These are phyloP conservation scores for Stephania cephalantha DNA, from an alignment of 164 flowering plant species.

Conservation along the genomic window DNA sequence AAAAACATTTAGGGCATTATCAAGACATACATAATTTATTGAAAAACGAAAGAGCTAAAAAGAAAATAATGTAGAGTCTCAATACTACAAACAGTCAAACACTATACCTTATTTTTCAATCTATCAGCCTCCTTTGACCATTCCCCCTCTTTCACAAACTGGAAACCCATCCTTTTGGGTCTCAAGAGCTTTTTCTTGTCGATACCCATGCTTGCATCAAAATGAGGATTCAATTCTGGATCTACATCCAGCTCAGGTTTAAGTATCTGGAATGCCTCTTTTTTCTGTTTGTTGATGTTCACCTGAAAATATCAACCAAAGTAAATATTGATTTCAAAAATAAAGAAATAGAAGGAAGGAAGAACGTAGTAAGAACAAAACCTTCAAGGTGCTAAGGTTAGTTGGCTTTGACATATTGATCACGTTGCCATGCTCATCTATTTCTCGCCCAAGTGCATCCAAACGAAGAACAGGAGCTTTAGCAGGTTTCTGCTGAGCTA, in stretches of 20 bases:
- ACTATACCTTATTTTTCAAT: constrained; percentile 66
- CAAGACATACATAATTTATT: no score
- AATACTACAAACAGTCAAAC: not conserved
- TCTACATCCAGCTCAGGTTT: constrained; percentile 89
- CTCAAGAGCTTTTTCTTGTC: constrained; percentile 74
- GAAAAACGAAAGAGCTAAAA: no score
- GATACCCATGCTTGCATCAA: constrained; percentile 82
- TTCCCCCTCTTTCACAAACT: constrained; percentile 97
- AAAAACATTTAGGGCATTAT: no score
- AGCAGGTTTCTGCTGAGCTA: constrained; percentile 69
- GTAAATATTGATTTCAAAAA: constrained; percentile 12
- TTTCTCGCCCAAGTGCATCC: constrained; percentile 92
- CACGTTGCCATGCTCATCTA: constrained; percentile 96
- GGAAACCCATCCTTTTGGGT: constrained; percentile 83
- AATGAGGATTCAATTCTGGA: constrained; percentile 81
- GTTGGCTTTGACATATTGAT: constrained; percentile 66
- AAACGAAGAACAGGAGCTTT: constrained; percentile 96
- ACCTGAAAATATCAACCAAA: constrained; percentile 47
- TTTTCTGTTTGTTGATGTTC: constrained; percentile 96
- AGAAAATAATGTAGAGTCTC: not conserved
- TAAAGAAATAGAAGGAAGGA: not conserved
- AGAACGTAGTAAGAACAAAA: constrained; percentile 20
- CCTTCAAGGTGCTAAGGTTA: constrained; percentile 92
- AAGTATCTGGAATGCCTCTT: constrained; percentile 90
- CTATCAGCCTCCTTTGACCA: constrained; percentile 94